Evolutionary conservation across 768 basidiomycete species (phyloP).

Genomic region (Boletus patriciae): DNA sequence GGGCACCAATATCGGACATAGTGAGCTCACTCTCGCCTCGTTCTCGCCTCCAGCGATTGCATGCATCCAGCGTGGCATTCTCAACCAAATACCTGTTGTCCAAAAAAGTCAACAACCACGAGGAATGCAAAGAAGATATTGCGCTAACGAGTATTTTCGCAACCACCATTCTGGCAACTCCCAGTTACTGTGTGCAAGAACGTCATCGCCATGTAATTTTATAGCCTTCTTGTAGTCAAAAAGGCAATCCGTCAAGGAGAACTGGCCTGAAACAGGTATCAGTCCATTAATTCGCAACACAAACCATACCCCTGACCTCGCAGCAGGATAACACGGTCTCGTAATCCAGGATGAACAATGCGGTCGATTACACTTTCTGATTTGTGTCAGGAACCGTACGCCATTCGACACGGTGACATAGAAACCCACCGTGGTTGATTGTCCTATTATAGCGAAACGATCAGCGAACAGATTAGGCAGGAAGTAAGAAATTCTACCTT

Average conservation of each 20-base stretch:
- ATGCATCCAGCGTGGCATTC: slow-evolving; percentile 60
- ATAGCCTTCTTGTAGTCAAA: slow-evolving; percentile 68
- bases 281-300: not conserved
- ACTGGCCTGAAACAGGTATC: slow-evolving; percentile 55
- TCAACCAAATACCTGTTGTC: slow-evolving; percentile 73
- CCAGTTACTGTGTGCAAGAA: slow-evolving; percentile 88
- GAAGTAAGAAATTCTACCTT: slow-evolving; percentile 43
- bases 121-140: not conserved
- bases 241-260: slow-evolving; percentile 77
- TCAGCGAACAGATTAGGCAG: not conserved
- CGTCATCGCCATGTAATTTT: slow-evolving; percentile 87
- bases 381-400: slow-evolving; percentile 10
- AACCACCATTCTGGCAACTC: slow-evolving; percentile 85
- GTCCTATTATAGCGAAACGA: slow-evolving; percentile 47
- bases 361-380: slow-evolving; percentile 89
- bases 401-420: not conserved
- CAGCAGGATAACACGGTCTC: slow-evolving; percentile 87
- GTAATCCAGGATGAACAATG: slow-evolving; percentile 83
- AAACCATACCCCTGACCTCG: slow-evolving; percentile 52
- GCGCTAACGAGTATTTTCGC: slow-evolving; percentile 68
- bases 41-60: slow-evolving; percentile 88
- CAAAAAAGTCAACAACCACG: not conserved
- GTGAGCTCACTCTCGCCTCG: slow-evolving; percentile 74
- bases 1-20: slow-evolving; percentile 50
- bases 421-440: slow-evolving; percentile 72